Base-by-base conservation (phyloP, 2,329 filamentous ascomycete species). In the Aspergillus sp. region DNA sequence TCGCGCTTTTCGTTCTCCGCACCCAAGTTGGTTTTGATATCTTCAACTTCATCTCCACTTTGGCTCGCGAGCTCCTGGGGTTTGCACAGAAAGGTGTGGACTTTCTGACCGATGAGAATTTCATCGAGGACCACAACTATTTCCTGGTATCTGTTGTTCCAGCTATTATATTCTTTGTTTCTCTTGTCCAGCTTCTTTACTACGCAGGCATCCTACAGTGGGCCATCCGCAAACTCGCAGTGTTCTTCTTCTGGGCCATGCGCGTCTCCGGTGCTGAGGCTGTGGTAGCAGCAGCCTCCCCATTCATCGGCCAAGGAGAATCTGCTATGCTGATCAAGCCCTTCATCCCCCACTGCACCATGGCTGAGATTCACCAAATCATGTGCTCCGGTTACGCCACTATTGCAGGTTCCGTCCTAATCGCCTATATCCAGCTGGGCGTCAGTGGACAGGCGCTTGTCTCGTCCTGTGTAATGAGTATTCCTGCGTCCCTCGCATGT, bases 151-250 rank as follows among this genome's bases (percentile, higher is more conserved):
- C 82, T 50, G 91, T 96, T 61, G 82, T 96, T n/a, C 91, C 93
- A 0, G 87, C 93, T 67, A 96, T 97, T 76, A 91, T 96, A 79
- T 97, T 96, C 85, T 96, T 97, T 85, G 89, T 96, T 58, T 86
- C 92, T 1, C 81, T 96, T n/a, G 91, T 96, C 24, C 90, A 96
- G 75, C 84, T 96, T 13, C 76, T 96, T 44, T 96, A 90, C 79
- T 89, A 93, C 79, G 82, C 87, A 66, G 89, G 89, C 2, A 81
- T 92, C 62, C 79, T 96, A 53, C 92, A 96, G 77, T 96, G 93
- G 92, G 91, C 93, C 76, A 86, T 96, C 69, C 80, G 82, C 65
- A 96, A 96, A 76, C 90, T 95, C 67, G 91, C 93, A 59, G 83
- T 85, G 51, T 92, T 96, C 76, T 96, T 97, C 83, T 96, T 93